phyloP scores from a whole-genome alignment of 371 early-diverging fungal genomes.

The Funneliformis caledonium region DNA sequence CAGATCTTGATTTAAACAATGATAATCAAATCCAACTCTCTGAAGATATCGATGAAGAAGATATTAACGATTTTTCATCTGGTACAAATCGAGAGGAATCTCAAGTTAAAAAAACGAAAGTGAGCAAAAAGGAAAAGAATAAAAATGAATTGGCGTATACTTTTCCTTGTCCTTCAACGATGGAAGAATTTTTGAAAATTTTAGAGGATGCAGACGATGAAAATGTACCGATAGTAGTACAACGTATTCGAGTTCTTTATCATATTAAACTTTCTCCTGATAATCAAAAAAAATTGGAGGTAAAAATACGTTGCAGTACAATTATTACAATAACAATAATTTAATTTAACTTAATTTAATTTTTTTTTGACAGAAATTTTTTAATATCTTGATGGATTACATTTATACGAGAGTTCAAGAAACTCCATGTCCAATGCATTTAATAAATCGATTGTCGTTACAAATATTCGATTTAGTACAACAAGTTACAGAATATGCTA shows the following conservation, averaged over 20 bases:
- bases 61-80: conserved; percentile 56
- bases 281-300: conserved; percentile 75
- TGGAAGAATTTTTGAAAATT: conserved; percentile 66
- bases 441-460: conserved; percentile 57
- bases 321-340: conserved; percentile 28
- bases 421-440: conserved; percentile 52
- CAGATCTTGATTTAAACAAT: conserved; percentile 49
- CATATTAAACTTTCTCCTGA: conserved; percentile 77
- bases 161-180: conserved; percentile 77
- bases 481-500: conserved; percentile 56
- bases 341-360: conserved; percentile 45
- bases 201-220: conserved; percentile 59
- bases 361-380: conserved; percentile 49
- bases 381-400: conserved; percentile 72
- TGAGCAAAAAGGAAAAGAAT: background rate
- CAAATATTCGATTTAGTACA: conserved; percentile 63
- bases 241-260: conserved; percentile 82
- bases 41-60: conserved; percentile 47
- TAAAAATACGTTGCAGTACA: conserved; percentile 9
- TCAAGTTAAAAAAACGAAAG: background rate
- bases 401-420: conserved; percentile 54
- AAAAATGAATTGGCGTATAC: conserved; percentile 58
- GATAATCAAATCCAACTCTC: conserved; percentile 41
- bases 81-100: conserved; percentile 41
- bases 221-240: conserved; percentile 71